A percentile compares a stretch with the other conserved stretches of the same genome.
Evolutionary conservation across 805 yeast genomes (phyloP).

Genomic region (Candida cerambycidarum): DNA sequence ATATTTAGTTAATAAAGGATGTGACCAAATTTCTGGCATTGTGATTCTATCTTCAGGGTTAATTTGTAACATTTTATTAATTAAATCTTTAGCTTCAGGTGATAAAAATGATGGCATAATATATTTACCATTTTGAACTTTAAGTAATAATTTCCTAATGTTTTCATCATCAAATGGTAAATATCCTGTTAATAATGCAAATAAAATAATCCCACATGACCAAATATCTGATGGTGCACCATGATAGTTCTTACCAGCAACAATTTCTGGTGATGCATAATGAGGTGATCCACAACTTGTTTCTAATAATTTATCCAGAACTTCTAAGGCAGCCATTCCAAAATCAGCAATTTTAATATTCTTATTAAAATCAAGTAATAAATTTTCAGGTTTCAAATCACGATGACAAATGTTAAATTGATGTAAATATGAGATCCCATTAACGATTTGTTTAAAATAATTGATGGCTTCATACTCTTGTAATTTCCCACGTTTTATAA

Average conservation of each 20-base stretch:
- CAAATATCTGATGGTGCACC: constrained; percentile 97
- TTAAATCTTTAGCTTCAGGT: constrained; percentile 82
- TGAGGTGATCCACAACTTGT: constrained; percentile 99
- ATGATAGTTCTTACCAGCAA: constrained; percentile 90
- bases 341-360: constrained; percentile 97
- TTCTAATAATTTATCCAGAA: constrained; percentile 76
- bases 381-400: constrained; percentile 80
- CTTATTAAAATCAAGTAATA: constrained; percentile 74
- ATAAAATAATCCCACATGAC: constrained; percentile 96
- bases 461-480: constrained; percentile 88
- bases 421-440: constrained; percentile 82
- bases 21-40: constrained; percentile 71
- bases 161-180: constrained; percentile 97
- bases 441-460: constrained; percentile 83
- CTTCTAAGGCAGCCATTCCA: constrained; percentile 98
- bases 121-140: constrained; percentile 88
- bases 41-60: constrained; percentile 79
- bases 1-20: constrained; percentile 80
- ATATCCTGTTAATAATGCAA: constrained; percentile 92
- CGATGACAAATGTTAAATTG: constrained; percentile 86
- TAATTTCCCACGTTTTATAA: constrained; percentile 84
- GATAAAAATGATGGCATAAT: constrained; percentile 80
- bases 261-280: constrained; percentile 97
- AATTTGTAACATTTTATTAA: constrained; percentile 75
- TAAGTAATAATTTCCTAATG: constrained; percentile 78